A percentile compares a stretch with the other conserved stretches of the same genome.
Conservation (phyloP, 257 asterid genomes). For the Dorcoceras hygrometricum region DNA sequence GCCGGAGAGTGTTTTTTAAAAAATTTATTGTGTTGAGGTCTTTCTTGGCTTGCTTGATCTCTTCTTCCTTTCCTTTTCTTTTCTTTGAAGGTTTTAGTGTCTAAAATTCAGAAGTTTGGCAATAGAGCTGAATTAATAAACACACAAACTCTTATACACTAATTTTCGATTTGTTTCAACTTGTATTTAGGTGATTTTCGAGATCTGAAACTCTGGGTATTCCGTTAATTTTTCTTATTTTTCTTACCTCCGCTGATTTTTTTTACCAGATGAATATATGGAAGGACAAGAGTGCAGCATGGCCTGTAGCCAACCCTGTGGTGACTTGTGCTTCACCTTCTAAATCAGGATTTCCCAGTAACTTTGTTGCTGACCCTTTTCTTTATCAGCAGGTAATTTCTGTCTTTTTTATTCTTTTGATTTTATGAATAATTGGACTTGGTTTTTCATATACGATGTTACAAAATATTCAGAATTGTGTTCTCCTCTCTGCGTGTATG, state of each 20-base stretch:
- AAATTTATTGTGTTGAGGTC: background rate
- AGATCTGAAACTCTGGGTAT: background rate
- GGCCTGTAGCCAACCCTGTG: slow-evolving; percentile 95
- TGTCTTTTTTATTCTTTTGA: background rate
- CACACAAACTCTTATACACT: background rate
- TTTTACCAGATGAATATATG: slow-evolving; percentile 54
- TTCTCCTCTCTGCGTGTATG: background rate
- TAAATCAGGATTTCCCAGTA: slow-evolving; percentile 82
- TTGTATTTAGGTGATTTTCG: background rate
- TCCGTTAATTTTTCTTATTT: background rate
- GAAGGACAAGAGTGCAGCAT: slow-evolving; percentile 72
- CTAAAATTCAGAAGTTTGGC: background rate
- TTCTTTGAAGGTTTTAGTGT: too few relatives aligned
- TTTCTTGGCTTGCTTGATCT: background rate
- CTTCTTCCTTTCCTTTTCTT: background rate
- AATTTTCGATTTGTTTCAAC: background rate
- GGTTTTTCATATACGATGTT: background rate
- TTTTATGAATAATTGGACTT: background rate
- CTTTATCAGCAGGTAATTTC: slow-evolving; percentile 59
- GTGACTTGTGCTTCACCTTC: slow-evolving; percentile 89
- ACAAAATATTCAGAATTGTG: too few relatives aligned
- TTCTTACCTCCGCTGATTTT: background rate
- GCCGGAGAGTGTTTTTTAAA: background rate
- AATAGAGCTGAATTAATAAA: background rate
- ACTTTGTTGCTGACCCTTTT: slow-evolving; percentile 95